Evolutionary conservation across 2,329 filamentous ascomycete genomes (phyloP).

Genomic region (Cladosporium sp.): DNA sequence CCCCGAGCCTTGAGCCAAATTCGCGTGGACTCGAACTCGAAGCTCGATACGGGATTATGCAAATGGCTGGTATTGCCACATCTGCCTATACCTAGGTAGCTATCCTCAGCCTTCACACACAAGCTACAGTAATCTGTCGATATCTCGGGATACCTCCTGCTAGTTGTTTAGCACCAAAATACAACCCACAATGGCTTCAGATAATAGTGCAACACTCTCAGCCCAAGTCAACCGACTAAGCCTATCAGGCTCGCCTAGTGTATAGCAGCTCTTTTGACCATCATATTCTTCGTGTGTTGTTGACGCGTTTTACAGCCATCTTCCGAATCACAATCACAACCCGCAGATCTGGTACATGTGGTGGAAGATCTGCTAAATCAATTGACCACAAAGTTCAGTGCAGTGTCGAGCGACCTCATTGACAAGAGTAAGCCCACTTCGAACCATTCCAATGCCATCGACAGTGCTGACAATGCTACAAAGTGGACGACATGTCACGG

Average conservation of each 20-base stretch:
- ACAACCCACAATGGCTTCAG: not conserved
- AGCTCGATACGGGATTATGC: not conserved
- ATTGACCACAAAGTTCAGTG: slow-evolving; percentile 78
- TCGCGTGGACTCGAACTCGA: too few relatives aligned
- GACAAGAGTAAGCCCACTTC: slow-evolving; percentile 65
- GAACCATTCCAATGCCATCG: not conserved
- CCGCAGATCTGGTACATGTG: slow-evolving; percentile 67
- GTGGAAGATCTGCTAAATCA: slow-evolving; percentile 85
- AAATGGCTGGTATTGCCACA: not conserved
- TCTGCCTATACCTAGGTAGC: too few relatives aligned
- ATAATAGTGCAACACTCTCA: slow-evolving; percentile 15
- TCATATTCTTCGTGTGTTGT: not conserved
- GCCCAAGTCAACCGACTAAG: slow-evolving; percentile 22
- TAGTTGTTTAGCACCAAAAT: too few relatives aligned
- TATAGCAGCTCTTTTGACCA: not conserved
- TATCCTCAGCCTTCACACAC: not conserved
- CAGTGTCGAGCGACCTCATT: slow-evolving; percentile 80
- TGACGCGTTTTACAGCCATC: not conserved
- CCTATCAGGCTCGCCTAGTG: not conserved
- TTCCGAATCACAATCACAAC: slow-evolving; percentile 48
- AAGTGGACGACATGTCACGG: slow-evolving; percentile 92
- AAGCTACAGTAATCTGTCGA: not conserved
- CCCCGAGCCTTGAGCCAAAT: not conserved
- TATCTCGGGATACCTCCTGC: too few relatives aligned
- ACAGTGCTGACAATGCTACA: slow-evolving; percentile 34